Base-by-base conservation (phyloP, 2,329 filamentous ascomycete genomes). In the Aschersonia sp. region DNA sequence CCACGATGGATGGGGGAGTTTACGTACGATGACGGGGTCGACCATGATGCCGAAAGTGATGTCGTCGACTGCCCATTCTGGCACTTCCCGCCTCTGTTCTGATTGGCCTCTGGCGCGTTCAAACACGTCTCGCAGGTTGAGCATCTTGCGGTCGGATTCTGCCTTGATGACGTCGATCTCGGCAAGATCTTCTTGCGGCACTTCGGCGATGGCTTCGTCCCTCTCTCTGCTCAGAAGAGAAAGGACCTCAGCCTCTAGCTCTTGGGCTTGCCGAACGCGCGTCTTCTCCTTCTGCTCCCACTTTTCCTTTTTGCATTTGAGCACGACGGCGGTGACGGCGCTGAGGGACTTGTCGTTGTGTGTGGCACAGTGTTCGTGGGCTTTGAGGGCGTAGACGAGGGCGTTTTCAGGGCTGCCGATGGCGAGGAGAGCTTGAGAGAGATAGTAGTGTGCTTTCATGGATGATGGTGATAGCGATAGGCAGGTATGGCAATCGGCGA, bases 401-500 rank as follows among this genome's bases (percentile, higher is more conserved):
- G 89, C 89, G 58, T 83, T 83, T 50, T 86, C 79, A 38, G 79
- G 82, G 50, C 66, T 61, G 43, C 53, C 54, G 2, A 94, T 73
- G 1, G 75, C 75, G n/a, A 94, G 71, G 54, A 94, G 81, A 0
- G 89, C 88, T 65, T 94, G 85, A 3, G 87, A 82, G 30, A 94
- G 76, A 60, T 89, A 86, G 64, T 84, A 94, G 59, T 80, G 78
- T 5, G 85, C 88, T 66, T 97, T 97, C 69, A 94, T 82, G 56
- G 77, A 80, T 5, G 56, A 47, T 3, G 74, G 70, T 31, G 78
- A 70, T 5, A 94, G 72, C 50, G 79, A 73, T 45, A 96, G 81
- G 53, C 85, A 88, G 46, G 78, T 72, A 47, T 82, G 66, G 60
- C 89, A 91, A 65, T 96, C 89, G 51, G 78, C 70, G 53, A 92